Conservation (phyloP, 2,329 filamentous ascomycete species). For the Aspergillus alliaceus region DNA sequence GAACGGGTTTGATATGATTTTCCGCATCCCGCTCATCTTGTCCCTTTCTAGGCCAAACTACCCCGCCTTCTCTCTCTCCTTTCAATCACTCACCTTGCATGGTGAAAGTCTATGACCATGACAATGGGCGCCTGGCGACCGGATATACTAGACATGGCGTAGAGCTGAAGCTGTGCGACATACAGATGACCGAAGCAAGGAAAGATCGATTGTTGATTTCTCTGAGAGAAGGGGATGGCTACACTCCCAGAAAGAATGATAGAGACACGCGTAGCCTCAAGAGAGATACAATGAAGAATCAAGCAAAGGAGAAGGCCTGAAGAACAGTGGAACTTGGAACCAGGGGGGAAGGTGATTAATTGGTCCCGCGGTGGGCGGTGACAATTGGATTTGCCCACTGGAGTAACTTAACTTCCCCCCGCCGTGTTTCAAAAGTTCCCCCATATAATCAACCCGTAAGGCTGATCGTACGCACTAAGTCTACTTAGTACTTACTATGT, state of each 20-base stretch:
- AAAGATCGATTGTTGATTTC: slow-evolving; percentile 14
- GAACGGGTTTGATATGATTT: not conserved
- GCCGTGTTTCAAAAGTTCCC: not conserved
- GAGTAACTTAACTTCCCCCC: not conserved
- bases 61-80: not conserved
- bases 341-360: slow-evolving; percentile 2
- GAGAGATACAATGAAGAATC: slow-evolving; percentile 2
- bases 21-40: not conserved
- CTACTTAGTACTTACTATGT: too few relatives aligned
- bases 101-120: slow-evolving; percentile 80
- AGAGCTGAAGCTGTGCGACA: slow-evolving; percentile 9
- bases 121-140: slow-evolving; percentile 66
- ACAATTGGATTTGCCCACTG: slow-evolving; percentile 3
- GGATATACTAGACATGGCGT: slow-evolving; percentile 28
- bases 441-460: not conserved
- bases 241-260: slow-evolving; percentile 8
- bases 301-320: not conserved
- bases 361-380: slow-evolving; percentile 21
- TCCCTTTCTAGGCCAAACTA: not conserved
- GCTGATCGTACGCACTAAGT: not conserved
- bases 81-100: slow-evolving; percentile 56
- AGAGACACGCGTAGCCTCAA: slow-evolving; percentile 5
- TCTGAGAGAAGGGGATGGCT: slow-evolving; percentile 7
- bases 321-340: slow-evolving; percentile 8
- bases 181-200: slow-evolving; percentile 10